These are phyloP conservation scores for Reticulascus tulasneorum DNA, from an alignment of 2,329 filamentous ascomycete species.

Conservation along the genomic window DNA sequence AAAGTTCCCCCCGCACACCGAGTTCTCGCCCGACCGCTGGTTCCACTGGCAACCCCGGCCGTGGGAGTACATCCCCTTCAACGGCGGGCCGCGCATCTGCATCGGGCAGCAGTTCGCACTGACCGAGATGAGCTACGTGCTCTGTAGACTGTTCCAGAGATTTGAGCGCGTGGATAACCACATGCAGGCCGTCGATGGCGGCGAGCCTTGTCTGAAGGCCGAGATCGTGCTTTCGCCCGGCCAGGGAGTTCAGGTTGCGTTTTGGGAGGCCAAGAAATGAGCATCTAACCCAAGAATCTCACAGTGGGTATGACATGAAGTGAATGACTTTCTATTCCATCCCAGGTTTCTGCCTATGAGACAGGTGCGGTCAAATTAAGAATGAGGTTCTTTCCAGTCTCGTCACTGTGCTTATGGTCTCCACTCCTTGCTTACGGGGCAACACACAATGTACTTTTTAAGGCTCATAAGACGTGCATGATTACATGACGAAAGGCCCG, in stretches of 20 bases:
- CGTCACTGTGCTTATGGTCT: too few relatives aligned
- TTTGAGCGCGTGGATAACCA: constrained; percentile 60
- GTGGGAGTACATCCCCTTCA: constrained; percentile 73
- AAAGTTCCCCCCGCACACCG: constrained; percentile 38
- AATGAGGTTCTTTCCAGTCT: neutral
- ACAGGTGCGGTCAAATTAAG: neutral
- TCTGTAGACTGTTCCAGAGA: constrained; percentile 68
- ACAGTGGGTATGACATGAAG: constrained; percentile 1
- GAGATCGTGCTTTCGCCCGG: constrained; percentile 59
- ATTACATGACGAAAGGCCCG: too few relatives aligned
- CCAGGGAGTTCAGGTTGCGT: constrained; percentile 54
- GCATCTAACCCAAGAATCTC: neutral
- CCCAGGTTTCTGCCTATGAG: neutral
- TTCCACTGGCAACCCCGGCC: constrained; percentile 56
- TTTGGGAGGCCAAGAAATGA: constrained; percentile 44
- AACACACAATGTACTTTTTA: too few relatives aligned
- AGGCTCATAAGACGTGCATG: too few relatives aligned
- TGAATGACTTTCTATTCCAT: neutral
- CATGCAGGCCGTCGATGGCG: constrained; percentile 53
- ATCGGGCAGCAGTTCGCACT: constrained; percentile 79
- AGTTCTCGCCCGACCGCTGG: constrained; percentile 68
- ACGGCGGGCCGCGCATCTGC: constrained; percentile 69
- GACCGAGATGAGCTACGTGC: constrained; percentile 70
- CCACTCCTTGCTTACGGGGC: too few relatives aligned
- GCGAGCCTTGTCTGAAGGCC: constrained; percentile 48